Evolutionary conservation across 352 stramenopile genomes (phyloP), one percentile per base, ranked within the genome.

Genomic region (Aphanomyces stellatus): DNA sequence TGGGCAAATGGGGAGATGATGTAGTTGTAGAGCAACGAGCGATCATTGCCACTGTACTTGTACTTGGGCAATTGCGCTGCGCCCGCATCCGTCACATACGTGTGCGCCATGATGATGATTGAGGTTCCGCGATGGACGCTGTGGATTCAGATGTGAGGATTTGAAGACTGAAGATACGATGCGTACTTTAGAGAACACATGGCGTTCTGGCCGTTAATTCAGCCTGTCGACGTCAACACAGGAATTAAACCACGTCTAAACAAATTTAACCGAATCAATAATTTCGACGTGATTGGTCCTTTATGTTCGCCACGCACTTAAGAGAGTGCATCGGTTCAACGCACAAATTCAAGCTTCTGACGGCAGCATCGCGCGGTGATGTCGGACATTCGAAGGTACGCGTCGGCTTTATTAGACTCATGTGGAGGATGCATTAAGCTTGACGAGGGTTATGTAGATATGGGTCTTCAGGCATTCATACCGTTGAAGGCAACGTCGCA

Each of bases 401-500:
- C 13, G 5, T 13, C 19, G 27, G 22, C 25, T 34, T 35, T n/a
- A n/a, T n/a, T n/a, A n/a, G n/a, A n/a, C n/a, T n/a, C n/a, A n/a
- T n/a, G n/a, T n/a, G n/a, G n/a, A n/a, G n/a, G n/a, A n/a, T n/a
- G n/a, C n/a, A n/a, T n/a, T n/a, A n/a, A n/a, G n/a, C n/a, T n/a
- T n/a, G n/a, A n/a, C n/a, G n/a, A n/a, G n/a, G n/a, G 13, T n/a
- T 30, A 57, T 37, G 49, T 67, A 67, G 60, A 31, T 91, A 93
- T 72, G 85, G 83, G 13, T 85, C 81, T 17, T 79, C 96, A 2
- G 96, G 96, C 51, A 91, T 96, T 62, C 88, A 98, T 74, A 99
- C 96, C 19, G 93, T 98, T 34, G 96, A 99, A 81, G 96, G 96
- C 15, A 98, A 98, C 70, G 78, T 98, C 35, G 88, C 94, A 8